Evolutionary conservation across 371 early-diverging fungal genomes (phyloP).

Genomic region (Cokeromyces recurvatus): DNA sequence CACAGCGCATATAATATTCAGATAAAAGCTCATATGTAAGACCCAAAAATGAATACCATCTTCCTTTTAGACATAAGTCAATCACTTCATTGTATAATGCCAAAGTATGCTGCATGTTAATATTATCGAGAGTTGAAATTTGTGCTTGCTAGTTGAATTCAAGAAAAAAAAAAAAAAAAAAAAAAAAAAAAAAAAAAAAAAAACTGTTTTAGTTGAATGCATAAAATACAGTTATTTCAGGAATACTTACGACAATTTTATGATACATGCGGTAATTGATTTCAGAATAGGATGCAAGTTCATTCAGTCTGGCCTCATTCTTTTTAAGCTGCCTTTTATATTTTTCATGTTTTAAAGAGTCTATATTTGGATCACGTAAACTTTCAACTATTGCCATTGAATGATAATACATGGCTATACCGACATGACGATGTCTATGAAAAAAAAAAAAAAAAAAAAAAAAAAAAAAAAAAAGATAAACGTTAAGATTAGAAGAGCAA

Average conservation of each 20-base stretch:
- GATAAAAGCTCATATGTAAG: conserved; percentile 36
- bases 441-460: conserved; percentile 32
- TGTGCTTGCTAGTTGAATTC: conserved; percentile 29
- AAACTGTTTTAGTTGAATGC: not conserved
- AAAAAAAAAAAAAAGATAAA: conserved; percentile 37
- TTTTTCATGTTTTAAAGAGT: conserved; percentile 8
- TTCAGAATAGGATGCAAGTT: conserved; percentile 19
- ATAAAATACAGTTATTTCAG: not conserved
- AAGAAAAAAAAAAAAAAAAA: no score
- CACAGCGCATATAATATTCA: conserved; percentile 30
- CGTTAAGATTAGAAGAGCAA: conserved; percentile 24
- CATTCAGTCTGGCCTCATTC: conserved; percentile 19
- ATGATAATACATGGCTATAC: conserved; percentile 22
- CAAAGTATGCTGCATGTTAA: conserved; percentile 27
- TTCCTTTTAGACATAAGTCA: conserved; percentile 24
- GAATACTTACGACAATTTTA: conserved; percentile 28
- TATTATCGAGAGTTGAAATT: conserved; percentile 28
- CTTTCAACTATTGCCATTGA: conserved; percentile 35
- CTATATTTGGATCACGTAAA: conserved; percentile 13
- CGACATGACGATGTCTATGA: conserved; percentile 37
- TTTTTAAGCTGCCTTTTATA: conserved; percentile 20
- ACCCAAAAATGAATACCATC: conserved; percentile 27
- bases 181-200: not conserved
- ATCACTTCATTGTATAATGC: conserved; percentile 38
- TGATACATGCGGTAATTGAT: conserved; percentile 37